Evolutionary conservation across 1,284 basidiomycete genomes (phyloP).

Genomic region (Ceratobasidium sp.): DNA sequence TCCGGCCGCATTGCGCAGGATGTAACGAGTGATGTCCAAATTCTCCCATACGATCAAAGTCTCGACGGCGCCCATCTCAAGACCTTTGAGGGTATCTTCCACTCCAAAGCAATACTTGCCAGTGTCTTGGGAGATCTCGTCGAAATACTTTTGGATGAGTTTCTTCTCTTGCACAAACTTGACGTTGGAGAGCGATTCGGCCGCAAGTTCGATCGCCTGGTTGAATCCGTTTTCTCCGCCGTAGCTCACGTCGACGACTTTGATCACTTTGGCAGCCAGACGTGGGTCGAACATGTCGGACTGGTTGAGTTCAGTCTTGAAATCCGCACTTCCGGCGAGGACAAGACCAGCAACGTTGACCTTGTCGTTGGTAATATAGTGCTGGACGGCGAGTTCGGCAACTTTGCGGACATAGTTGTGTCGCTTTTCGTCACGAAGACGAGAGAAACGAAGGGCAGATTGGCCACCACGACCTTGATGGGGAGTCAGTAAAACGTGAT

Average conservation of each 20-base stretch:
- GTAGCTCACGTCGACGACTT: slow-evolving; percentile 98
- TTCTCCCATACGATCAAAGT: slow-evolving; percentile 99
- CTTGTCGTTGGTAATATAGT: slow-evolving; percentile 98
- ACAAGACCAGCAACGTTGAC: slow-evolving; percentile 98
- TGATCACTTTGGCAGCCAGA: slow-evolving; percentile 91
- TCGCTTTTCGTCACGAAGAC: slow-evolving; percentile 98
- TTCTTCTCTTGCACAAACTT: slow-evolving; percentile 99
- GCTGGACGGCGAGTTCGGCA: slow-evolving; percentile 95
- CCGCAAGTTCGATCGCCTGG: slow-evolving; percentile 96
- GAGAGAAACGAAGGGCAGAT: slow-evolving; percentile 99
- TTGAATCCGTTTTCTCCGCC: slow-evolving; percentile 99
- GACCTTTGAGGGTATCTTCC: slow-evolving; percentile 95
- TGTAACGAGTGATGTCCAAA: slow-evolving; percentile 87
- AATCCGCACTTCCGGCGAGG: slow-evolving; percentile 97
- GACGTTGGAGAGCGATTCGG: slow-evolving; percentile 96
- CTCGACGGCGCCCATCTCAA: slow-evolving; percentile 97
- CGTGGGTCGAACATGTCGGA: slow-evolving; percentile 97
- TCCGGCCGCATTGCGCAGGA: slow-evolving; percentile 89
- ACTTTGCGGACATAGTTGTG: slow-evolving; percentile 99
- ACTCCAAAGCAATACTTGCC: slow-evolving; percentile 99
- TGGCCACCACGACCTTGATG: slow-evolving; percentile 91
- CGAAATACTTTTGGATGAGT: slow-evolving; percentile 98
- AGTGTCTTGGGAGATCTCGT: slow-evolving; percentile 98
- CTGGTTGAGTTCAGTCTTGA: slow-evolving; percentile 97
- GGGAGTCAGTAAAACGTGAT: background rate